A percentile compares a stretch with the other conserved stretches of the same genome.
These are phyloP conservation scores for Cinchona pubescens DNA, from an alignment of 257 asterid genomes.

Conservation along the genomic window DNA sequence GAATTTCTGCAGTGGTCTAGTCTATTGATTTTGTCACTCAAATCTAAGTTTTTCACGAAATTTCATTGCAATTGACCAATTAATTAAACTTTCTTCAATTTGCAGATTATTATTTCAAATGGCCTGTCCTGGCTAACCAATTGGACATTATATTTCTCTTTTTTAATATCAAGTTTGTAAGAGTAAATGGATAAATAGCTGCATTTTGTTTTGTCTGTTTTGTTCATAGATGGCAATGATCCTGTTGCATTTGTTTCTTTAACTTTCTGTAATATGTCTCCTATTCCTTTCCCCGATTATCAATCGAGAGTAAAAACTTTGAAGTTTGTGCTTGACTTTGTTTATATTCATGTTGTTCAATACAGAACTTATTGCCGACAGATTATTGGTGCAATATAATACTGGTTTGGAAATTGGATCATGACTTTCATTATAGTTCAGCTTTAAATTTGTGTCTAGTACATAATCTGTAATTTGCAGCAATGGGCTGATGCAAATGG, in stretches of 20 bases:
- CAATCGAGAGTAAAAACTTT: background rate
- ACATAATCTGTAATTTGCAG: background rate
- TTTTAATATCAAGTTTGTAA: background rate
- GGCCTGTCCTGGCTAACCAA: background rate
- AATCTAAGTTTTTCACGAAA: background rate
- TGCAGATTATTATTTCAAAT: background rate
- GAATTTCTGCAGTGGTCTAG: background rate
- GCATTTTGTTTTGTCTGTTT: background rate
- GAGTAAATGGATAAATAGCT: background rate
- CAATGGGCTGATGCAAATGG: background rate
- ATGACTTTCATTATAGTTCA: background rate
- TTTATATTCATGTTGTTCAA: constrained; percentile 12
- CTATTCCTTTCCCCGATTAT: background rate
- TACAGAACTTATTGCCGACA: background rate
- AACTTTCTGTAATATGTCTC: background rate
- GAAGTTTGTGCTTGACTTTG: constrained; percentile 21
- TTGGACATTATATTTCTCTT: background rate
- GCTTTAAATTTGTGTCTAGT: constrained; percentile 4
- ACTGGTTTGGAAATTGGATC: background rate
- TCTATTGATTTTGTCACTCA: background rate
- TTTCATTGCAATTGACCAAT: background rate
- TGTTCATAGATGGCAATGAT: background rate
- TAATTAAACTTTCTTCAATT: background rate
- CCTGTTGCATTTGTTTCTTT: background rate
- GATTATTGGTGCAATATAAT: background rate